Percentiles rank a stretch among this genome's conserved stretches.
Evolutionary conservation across 129 eudicot species (phyloP).

Genomic region (Tagetes patula): DNA sequence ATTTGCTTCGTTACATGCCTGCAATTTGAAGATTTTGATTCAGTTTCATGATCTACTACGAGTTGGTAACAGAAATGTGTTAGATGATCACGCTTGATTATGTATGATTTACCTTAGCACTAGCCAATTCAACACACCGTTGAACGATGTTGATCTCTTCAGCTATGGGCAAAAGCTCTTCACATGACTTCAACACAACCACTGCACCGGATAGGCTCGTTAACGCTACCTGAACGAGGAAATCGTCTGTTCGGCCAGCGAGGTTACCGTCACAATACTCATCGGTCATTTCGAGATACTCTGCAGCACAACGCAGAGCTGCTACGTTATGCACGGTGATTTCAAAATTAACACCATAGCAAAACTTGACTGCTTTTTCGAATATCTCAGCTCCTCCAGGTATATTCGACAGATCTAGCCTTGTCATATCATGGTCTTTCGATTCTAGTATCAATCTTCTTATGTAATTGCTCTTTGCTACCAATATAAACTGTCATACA

Average conservation of each 20-base stretch:
- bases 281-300: slow-evolving; percentile 92
- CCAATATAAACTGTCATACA: slow-evolving; percentile 75
- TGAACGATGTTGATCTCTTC: slow-evolving; percentile 67
- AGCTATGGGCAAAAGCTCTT: slow-evolving; percentile 78
- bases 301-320: slow-evolving; percentile 92
- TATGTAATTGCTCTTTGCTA: slow-evolving; percentile 94
- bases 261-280: slow-evolving; percentile 79
- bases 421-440: slow-evolving; percentile 58
- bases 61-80: not conserved
- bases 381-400: slow-evolving; percentile 92
- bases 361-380: slow-evolving; percentile 88
- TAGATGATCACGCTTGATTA: not conserved
- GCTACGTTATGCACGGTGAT: slow-evolving; percentile 96
- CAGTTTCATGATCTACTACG: slow-evolving; percentile 3
- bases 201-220: slow-evolving; percentile 84
- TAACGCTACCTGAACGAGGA: slow-evolving; percentile 80
- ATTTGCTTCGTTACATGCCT: slow-evolving; percentile 93
- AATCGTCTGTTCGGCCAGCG: slow-evolving; percentile 82
- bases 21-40: slow-evolving; percentile 16
- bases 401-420: slow-evolving; percentile 69
- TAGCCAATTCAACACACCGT: slow-evolving; percentile 77
- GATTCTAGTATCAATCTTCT: slow-evolving; percentile 69
- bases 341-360: slow-evolving; percentile 94
- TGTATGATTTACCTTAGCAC: slow-evolving; percentile 55
- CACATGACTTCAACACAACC: slow-evolving; percentile 79